Percentiles rank a stretch among this genome's conserved stretches.
phyloP scores from a whole-genome alignment of 2,329 filamentous ascomycete species.

The Hymenoscyphus albidus region DNA sequence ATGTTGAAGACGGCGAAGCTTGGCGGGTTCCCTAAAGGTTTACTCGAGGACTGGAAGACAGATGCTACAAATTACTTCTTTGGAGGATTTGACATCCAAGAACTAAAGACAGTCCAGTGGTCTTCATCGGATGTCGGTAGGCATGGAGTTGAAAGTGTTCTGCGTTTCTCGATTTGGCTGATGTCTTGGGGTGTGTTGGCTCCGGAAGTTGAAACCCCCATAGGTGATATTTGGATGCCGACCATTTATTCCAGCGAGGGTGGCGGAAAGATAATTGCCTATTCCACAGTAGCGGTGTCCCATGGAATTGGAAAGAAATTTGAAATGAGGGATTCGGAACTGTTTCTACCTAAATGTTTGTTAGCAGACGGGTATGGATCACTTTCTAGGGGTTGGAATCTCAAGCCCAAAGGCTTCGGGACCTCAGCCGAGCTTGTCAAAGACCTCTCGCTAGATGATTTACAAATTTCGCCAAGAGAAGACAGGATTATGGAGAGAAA shows the following conservation, averaged over 20 bases:
- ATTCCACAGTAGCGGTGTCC: neutral
- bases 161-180: slow-evolving; percentile 6
- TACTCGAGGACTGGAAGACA: neutral
- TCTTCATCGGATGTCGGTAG: neutral
- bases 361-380: neutral
- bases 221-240: neutral
- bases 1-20: slow-evolving; percentile 3
- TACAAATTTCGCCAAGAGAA: neutral
- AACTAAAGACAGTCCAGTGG: neutral
- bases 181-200: neutral
- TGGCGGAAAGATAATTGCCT: neutral
- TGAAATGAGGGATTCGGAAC: neutral
- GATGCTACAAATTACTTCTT: neutral
- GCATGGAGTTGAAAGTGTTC: neutral
- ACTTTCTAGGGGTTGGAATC: neutral
- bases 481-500: neutral
- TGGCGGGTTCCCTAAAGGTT: neutral
- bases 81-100: neutral
- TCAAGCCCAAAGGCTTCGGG: neutral
- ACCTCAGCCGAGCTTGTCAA: neutral
- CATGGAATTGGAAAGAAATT: neutral
- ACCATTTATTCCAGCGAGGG: neutral
- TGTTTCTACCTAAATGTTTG: slow-evolving; percentile 2
- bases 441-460: neutral
- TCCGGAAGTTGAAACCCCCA: neutral